Evolutionary conservation across 768 basidiomycete species (phyloP), one percentile per base, ranked within the genome.

Genomic region (Xerocomellus dryophilus): DNA sequence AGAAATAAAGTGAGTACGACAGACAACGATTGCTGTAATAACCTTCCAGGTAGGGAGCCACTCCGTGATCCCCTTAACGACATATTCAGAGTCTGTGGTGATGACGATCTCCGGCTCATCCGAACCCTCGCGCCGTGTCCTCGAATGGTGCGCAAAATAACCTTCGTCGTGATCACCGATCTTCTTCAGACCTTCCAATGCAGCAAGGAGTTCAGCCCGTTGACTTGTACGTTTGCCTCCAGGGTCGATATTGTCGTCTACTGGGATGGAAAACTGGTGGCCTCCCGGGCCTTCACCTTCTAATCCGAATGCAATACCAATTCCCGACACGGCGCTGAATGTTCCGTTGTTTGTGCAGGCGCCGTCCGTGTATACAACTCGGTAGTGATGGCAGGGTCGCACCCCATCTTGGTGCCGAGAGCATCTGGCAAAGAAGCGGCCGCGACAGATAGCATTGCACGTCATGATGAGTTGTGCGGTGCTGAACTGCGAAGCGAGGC

Each of bases 31-130:
- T 29, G 9, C 10, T 29, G 29, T 10, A 29, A 29, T 29, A 29
- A 70, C 71, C 63, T 65, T 66, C 71, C 71, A 74, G 14, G 11
- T 27, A 5, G 67, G 67, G 10, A 70, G 40, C 69, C 71, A 72
- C 52, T 73, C 66, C 2, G 67, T 67, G 32, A 72, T 66, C 11
- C 69, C 72, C 39, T 70, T 68, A 18, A 67, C 66, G 0, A 72
- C 66, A 35, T 74, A 74, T 47, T 71, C 65, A 5, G 72, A 71
- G 52, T 74, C 70, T 3, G 68, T 63, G 2, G 63, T 61, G 51
- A 73, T 46, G 25, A 71, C 3, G 41, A 54, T 38, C 17, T 6
- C 3, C 4, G 47, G 40, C 7, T 15, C 8, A 3, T 10, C 7
- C 9, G n/a, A 15, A 2, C 1, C 29, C 27, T 25, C 15, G 62